Evolutionary conservation across 78 protist genomes (phyloP), one percentile per base, ranked within the genome.

Genomic region (Dictyostelium firmibasis): DNA sequence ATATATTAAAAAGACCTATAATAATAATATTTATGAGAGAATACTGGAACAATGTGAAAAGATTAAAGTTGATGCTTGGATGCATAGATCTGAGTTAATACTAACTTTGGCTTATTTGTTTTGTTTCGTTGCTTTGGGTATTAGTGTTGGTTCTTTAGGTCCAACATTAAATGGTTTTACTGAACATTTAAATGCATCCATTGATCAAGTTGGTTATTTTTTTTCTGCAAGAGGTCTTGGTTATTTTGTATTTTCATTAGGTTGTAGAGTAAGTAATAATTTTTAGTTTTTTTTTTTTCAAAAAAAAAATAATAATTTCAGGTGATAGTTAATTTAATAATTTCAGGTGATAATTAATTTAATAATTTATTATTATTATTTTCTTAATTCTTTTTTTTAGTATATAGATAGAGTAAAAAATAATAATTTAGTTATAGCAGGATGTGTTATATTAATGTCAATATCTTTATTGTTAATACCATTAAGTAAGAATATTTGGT

Each of bases 211-310:
- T 64, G 94, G 94, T 41, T 81, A 81, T 36, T 89, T 89, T 31
- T 89, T 89, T 27, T 33, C 83, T 23, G 76, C 87, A 47, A 78
- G 94, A 81, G 94, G 94, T 67, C 4, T 81, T 29, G 94, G 94
- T 23, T 89, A 89, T 50, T 89, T 89, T n/a, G 9, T 89, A 11
- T 85, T 85, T 47, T 81, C 88, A 23, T 69, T 89, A 67, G 29
- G 79, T 64, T 75, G 83, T 11, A 78, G 94, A 87, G 85, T 86
- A 60, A 31, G 47, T 64, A 67, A 8, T 9, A 38, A 38, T 38
- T 38, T 4, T 38, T 38, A 38, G 2, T 38, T 4, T 38, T 38
- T 4, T 38, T 38, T 4, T 38, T 38, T 4, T 38, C n/a, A n/a
- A n/a, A n/a, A n/a, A n/a, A n/a, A n/a, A n/a, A 41, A 41, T 41